Percentiles rank a stretch among this genome's conserved stretches.
These are phyloP conservation scores for Oryza punctata DNA, from an alignment of 176 grass and related monocot species.

Conservation along the genomic window DNA sequence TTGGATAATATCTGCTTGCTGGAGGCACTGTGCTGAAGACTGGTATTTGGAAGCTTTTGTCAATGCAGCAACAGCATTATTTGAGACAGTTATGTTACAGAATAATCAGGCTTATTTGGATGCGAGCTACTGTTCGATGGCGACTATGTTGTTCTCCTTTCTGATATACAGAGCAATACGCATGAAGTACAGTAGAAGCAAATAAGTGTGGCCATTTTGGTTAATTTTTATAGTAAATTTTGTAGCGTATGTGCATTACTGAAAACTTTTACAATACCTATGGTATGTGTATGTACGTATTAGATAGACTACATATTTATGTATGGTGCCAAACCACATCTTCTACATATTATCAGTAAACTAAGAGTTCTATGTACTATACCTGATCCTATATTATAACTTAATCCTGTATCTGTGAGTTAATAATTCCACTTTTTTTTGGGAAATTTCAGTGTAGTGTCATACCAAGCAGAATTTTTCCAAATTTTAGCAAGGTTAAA, in stretches of 20 bases:
- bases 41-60: not conserved
- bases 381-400: not conserved
- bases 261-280: too few species aligned
- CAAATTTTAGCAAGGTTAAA: not conserved
- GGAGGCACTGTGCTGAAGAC: not conserved
- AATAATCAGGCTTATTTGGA: slow-evolving; percentile 17
- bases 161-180: not conserved
- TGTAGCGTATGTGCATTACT: not conserved
- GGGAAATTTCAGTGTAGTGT: not conserved
- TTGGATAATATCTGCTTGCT: not conserved
- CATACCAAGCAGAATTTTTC: not conserved
- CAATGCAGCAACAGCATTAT: slow-evolving; percentile 1
- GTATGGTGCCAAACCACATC: not conserved
- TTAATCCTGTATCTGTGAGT: too few species aligned
- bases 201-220: not conserved
- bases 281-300: not conserved
- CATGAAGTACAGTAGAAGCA: not conserved
- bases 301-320: not conserved
- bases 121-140: not conserved
- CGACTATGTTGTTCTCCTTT: not conserved
- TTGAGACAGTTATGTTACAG: slow-evolving; percentile 29
- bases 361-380: not conserved
- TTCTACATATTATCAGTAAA: not conserved
- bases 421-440: too few species aligned
- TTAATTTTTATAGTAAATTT: not conserved